Percentiles rank a stretch among this genome's conserved stretches.
These are phyloP conservation scores for Beta corolliflora DNA, from an alignment of 179 eudicot genomes.

Conservation along the genomic window DNA sequence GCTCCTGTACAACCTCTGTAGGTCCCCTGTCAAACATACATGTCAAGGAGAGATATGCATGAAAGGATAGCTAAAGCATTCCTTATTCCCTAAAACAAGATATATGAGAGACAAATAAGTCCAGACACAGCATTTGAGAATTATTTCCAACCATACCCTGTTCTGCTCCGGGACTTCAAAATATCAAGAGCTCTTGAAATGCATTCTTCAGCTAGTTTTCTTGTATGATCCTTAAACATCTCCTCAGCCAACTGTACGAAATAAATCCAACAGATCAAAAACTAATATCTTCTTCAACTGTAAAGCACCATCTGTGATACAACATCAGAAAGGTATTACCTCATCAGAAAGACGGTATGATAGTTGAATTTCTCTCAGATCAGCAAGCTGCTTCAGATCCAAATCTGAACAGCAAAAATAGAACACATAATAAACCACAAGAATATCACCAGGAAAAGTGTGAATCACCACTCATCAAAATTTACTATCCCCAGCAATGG, in stretches of 20 bases:
- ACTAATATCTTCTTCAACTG: constrained; percentile 37
- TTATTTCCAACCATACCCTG: constrained; percentile 48
- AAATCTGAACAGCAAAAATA: constrained; percentile 47
- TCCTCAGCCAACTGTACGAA: constrained; percentile 78
- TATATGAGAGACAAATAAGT: no score
- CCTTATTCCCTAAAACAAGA: not conserved
- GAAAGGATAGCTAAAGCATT: constrained; percentile 5
- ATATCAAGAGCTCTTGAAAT: constrained; percentile 59
- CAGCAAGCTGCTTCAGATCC: constrained; percentile 58
- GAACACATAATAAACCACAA: not conserved
- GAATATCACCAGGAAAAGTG: not conserved
- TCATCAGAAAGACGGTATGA: constrained; percentile 79
- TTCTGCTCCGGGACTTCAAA: constrained; percentile 69
- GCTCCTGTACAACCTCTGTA: constrained; percentile 63
- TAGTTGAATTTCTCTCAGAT: constrained; percentile 77
- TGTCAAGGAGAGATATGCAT: constrained; percentile 15
- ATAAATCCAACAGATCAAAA: constrained; percentile 23
- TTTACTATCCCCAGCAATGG: not conserved
- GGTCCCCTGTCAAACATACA: constrained; percentile 52
- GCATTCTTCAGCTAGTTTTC: constrained; percentile 80
- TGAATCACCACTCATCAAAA: no score
- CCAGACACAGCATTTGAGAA: not conserved
- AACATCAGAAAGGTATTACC: constrained; percentile 42
- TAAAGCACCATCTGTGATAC: not conserved
- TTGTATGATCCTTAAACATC: constrained; percentile 73